Conservation (phyloP, 169 alveolate genomes). For the Plasmodium knowlesi region DNA sequence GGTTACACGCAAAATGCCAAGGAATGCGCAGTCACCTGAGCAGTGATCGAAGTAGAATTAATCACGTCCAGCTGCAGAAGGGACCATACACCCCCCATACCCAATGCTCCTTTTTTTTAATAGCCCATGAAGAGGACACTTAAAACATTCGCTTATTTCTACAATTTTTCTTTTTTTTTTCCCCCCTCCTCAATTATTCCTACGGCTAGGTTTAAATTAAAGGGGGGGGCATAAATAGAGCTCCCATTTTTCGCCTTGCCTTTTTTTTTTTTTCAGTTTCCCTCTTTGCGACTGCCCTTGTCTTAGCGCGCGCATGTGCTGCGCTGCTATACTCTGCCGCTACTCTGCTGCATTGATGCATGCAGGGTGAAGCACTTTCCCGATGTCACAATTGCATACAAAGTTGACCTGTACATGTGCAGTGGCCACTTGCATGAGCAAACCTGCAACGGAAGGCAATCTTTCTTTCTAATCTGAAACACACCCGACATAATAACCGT, state of each 20-base stretch:
- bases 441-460: background rate
- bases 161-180: background rate
- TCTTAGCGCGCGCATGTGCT: conserved; percentile 10
- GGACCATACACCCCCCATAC: background rate
- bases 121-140: background rate
- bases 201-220: background rate
- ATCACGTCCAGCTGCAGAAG: conserved; percentile 6
- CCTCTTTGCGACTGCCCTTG: background rate
- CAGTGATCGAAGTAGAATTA: conserved; percentile 15
- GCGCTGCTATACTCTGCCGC: background rate
- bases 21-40: background rate
- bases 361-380: background rate
- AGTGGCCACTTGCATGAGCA: background rate
- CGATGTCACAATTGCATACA: background rate
- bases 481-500: background rate
- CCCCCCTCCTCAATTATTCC: background rate
- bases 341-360: background rate
- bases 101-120: background rate
- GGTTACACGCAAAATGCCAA: background rate
- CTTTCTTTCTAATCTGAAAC: background rate
- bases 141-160: conserved; percentile 21
- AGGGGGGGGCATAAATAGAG: background rate
- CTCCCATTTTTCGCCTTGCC: background rate
- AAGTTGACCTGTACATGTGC: background rate
- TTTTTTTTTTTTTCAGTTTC: background rate